Base-by-base conservation (phyloP, 805 yeast species). In the Zygosaccharomyces pseudorouxii region DNA sequence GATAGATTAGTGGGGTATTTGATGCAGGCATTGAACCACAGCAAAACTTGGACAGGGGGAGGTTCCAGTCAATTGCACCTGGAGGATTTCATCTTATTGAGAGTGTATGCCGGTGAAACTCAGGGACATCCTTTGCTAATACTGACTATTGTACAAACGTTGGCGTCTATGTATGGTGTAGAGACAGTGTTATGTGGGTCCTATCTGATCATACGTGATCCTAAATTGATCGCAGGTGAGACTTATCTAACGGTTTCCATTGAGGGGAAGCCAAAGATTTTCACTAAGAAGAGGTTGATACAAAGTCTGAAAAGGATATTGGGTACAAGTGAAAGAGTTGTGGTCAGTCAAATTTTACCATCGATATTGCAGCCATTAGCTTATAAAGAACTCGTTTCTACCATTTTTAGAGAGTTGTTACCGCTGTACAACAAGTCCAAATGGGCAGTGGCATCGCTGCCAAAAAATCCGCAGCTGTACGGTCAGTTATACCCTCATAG, bases 41-140 rank as follows among this genome's bases (percentile, higher is more conserved):
- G 43, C 19, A 33, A 42, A 20, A 33, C 19, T 33, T 38, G 31
- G 36, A 10, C 25, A 20, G 14, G 6, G 20, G 27, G 8, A 18
- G 31, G 28, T 10, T 39, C 49, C 4, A 23, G 43, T 14, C 38
- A 38, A 16, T 33, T 46, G 18, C 41, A 42, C 16, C 19, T 48
- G 31, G 65, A 64, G 30, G 62, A 60, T 41, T 51, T 54, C 30
- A 53, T 59, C 50, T 29, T 62, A 14, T 36, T 59, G 12, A 47
- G 67, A 39, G 49, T 64, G 2, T 64, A 62, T 45, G 53, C 65
- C 1, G 55, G 60, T 5, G 64, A 62, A 28, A 42, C 52, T 3
- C 50, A 41, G 18, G 65, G 67, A 2, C 54, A 54, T 29, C 56
- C 59, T 7, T 41, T 62, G 6, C 23, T 59, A 2, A 36, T 57